Evolutionary conservation across 306 rosid genomes (phyloP).

Genomic region (Sophora flavescens): DNA sequence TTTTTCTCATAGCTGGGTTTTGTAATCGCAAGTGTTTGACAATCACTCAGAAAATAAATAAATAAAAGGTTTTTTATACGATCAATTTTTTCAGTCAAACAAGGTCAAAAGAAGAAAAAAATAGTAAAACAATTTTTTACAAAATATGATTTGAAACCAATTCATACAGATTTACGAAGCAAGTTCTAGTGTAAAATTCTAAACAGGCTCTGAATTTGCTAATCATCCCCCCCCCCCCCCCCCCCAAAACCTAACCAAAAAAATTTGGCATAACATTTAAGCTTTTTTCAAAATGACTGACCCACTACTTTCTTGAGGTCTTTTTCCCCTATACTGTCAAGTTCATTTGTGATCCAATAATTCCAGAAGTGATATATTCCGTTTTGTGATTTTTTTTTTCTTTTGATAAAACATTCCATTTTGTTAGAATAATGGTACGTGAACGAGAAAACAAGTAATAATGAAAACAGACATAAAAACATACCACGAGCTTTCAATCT

Average conservation of each 20-base stretch:
- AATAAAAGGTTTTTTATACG: neutral
- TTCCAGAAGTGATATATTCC: neutral
- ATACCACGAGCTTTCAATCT: neutral
- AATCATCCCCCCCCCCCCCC: too few species aligned
- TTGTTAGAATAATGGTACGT: neutral
- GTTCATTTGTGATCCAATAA: neutral
- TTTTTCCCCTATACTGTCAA: neutral
- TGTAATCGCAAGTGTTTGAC: neutral
- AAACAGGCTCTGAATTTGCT: neutral
- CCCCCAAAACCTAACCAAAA: too few species aligned
- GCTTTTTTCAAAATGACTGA: neutral
- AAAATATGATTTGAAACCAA: neutral
- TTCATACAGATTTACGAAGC: neutral
- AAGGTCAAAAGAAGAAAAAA: constrained; percentile 19
- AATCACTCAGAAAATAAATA: constrained; percentile 11
- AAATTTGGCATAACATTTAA: too few species aligned
- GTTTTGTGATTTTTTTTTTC: neutral
- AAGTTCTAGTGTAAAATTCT: neutral
- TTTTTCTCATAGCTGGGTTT: neutral
- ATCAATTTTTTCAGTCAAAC: constrained; percentile 16
- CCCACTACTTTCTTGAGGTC: neutral
- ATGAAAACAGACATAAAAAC: neutral
- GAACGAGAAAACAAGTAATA: neutral
- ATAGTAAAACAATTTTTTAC: neutral
- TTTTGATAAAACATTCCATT: neutral